These are phyloP conservation scores for Boeremia exigua DNA, from an alignment of 2,329 filamentous ascomycete species.

Conservation along the genomic window DNA sequence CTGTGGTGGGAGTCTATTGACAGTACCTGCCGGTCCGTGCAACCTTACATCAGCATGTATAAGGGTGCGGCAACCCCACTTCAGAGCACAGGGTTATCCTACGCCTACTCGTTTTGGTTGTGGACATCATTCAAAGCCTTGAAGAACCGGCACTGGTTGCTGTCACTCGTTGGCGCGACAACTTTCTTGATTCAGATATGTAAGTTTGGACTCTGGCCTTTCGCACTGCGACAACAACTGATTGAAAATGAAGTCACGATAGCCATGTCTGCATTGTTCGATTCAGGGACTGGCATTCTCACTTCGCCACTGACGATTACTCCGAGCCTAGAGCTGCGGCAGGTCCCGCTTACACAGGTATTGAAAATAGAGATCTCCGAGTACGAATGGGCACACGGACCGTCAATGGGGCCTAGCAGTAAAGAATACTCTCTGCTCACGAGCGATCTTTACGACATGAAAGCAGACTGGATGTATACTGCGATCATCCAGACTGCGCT, in stretches of 20 bases:
- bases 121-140: conserved; percentile 17
- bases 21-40: conserved; percentile 17
- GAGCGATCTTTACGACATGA: conserved; percentile 18
- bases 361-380: neutral
- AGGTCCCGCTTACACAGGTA: conserved; percentile 2
- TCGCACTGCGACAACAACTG: neutral
- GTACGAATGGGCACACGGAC: neutral
- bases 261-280: conserved; percentile 18
- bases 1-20: conserved; percentile 27
- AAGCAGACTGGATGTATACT: conserved; percentile 31
- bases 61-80: neutral
- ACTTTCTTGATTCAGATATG: conserved; percentile 19
- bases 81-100: conserved; percentile 16
- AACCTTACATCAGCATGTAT: conserved; percentile 24
- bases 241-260: conserved; percentile 11
- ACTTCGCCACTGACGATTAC: neutral
- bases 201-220: conserved; percentile 1
- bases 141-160: conserved; percentile 21
- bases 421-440: neutral
- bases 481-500: conserved; percentile 26
- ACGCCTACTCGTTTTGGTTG: conserved; percentile 22
- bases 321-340: conserved; percentile 16
- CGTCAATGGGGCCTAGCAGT: neutral
- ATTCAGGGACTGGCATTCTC: conserved; percentile 7
- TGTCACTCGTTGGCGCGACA: conserved; percentile 19